Base-by-base conservation (phyloP, 108 stramenopile species). In the Skeletonema potamos region DNA sequence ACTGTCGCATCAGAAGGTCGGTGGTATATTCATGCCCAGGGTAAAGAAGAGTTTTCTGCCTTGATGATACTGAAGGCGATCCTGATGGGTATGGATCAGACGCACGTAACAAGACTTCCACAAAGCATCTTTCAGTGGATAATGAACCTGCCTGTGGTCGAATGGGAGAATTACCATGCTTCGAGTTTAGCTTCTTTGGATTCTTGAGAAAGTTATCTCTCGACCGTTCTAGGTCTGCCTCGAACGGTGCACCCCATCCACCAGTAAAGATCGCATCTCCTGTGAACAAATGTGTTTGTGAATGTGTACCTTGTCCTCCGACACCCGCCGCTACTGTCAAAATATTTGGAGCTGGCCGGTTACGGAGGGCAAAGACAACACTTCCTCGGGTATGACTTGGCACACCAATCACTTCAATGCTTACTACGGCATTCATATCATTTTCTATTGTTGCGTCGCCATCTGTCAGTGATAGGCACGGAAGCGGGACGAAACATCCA, bases 11-110 rank as follows among this genome's bases (percentile, higher is more conserved):
- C 10, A 94, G 39, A 18, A 94, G 66, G 26, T 92, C 89, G 6
- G 74, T 73, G 7, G 93, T 92, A 57, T 94, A 94, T 60, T 94
- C 93, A 64, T 94, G 93, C 6, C 93, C 93, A n/a, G 91, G 89
- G 41, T 90, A 89, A 3, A 94, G 51, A 13, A 94, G 44, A n/a
- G 90, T 68, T 74, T 39, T 33, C 60, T 20, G 62, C 48, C 27
- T 62, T 17, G 51, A 29, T 32, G 54, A 30, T 26, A 18, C 64
- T 64, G 15, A 58, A 27, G 18, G 64, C 56, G 58, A 67, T 61
- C 22, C 67, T 12, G 54, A 5, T 36, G 48, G 17, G 9, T 22
- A 56, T 8, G 28, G 36, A 43, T 51, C 27, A 43, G 24, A 32
- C 8, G 17, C 48, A 41, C 89, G 79, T 4, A 61, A 34, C 22